Conservation (phyloP, 345 rosid genomes). For the Citropsis articulata region DNA sequence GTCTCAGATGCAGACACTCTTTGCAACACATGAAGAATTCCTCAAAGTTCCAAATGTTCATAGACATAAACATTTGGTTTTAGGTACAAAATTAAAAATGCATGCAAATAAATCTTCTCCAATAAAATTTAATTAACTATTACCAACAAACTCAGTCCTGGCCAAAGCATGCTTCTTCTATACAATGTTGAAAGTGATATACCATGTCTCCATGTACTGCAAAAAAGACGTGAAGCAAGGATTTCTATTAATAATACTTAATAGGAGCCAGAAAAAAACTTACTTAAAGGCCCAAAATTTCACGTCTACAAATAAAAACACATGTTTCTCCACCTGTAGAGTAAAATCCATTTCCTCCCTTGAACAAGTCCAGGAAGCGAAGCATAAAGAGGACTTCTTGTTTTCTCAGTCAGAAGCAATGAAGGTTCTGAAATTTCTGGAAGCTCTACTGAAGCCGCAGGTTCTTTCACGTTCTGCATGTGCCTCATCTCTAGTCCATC, state of each 20-base stretch:
- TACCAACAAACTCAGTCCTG: conserved; percentile 95
- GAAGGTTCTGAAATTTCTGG: conserved; percentile 82
- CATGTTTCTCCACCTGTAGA: conserved; percentile 60
- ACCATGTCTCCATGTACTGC: conserved; percentile 98
- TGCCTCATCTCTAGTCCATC: conserved; percentile 63
- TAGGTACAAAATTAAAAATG: not conserved
- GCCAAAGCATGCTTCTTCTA: conserved; percentile 93
- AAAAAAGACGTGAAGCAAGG: conserved; percentile 10
- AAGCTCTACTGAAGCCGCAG: conserved; percentile 32
- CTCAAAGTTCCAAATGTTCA: not conserved
- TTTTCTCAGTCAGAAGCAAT: conserved; percentile 65
- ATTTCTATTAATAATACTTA: not conserved
- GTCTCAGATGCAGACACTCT: not conserved
- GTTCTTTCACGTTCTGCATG: conserved; percentile 35
- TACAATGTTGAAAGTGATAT: conserved; percentile 87
- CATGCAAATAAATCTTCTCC: not conserved
- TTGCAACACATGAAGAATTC: not conserved
- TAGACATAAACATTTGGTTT: not conserved
- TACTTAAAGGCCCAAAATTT: conserved; percentile 2
- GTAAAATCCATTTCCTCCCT: conserved; percentile 91
- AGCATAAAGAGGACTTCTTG: conserved; percentile 54
- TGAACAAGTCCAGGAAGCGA: conserved; percentile 87
- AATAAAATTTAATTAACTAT: conserved; percentile 9
- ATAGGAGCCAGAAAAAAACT: not conserved
- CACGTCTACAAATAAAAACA: not conserved